phyloP scores from a whole-genome alignment of 352 stramenopile genomes.

The Phytophthora europaea region DNA sequence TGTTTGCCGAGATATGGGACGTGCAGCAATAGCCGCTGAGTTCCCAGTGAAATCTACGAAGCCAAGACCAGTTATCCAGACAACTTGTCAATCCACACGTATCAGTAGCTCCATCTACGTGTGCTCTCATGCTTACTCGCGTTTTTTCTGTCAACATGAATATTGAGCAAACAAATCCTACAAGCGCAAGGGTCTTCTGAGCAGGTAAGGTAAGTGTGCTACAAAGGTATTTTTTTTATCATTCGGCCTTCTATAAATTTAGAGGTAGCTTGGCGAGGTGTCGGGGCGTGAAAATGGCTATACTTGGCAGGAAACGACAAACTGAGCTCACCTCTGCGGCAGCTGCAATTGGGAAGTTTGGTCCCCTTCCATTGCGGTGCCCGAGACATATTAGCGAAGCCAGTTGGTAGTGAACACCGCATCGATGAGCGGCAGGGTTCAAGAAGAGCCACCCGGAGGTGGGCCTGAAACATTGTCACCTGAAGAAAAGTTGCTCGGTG shows the following conservation, averaged over 20 bases:
- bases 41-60: constrained; percentile 28
- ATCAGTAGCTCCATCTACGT: constrained; percentile 38
- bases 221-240: too few species aligned
- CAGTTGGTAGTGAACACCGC: not conserved
- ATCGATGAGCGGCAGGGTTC: constrained; percentile 39
- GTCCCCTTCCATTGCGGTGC: not conserved
- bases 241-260: constrained; percentile 26
- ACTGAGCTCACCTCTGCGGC: not conserved
- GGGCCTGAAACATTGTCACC: constrained; percentile 25
- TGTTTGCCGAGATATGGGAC: constrained; percentile 92
- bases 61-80: constrained; percentile 24
- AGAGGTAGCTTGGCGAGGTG: constrained; percentile 14
- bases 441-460: constrained; percentile 12
- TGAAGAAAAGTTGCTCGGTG: constrained; percentile 59
- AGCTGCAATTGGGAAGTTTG: constrained; percentile 16
- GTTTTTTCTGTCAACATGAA: constrained; percentile 17
- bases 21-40: constrained; percentile 75
- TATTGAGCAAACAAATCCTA: not conserved
- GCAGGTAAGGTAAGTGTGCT: not conserved
- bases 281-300: constrained; percentile 18
- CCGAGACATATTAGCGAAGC: not conserved
- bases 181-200: not conserved
- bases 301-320: constrained; percentile 39
- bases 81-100: constrained; percentile 48
- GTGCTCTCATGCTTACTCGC: constrained; percentile 11